Base-by-base conservation (phyloP, 306 rosid genomes). In the Trifolium dubium region DNA sequence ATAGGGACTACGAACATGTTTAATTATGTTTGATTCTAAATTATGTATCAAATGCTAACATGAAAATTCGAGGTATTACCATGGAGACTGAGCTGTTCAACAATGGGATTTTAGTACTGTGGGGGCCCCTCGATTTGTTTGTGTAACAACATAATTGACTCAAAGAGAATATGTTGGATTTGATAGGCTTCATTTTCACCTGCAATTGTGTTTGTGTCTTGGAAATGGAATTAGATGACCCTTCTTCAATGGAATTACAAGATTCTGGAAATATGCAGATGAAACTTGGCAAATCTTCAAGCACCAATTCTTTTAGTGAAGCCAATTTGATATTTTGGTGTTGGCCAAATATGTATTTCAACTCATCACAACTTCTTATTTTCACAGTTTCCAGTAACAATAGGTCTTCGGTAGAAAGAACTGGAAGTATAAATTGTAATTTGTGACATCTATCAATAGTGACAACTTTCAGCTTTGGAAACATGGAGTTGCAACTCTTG, bases 361-460 rank as follows among this genome's bases (percentile, higher is more conserved):
- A 6, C 9, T 12, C 10, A 8, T 13, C 1, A n/a, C 78, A 73
- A 0, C 1, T 0, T 0, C 0, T 0, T 10, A 72, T 46, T 0
- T 0, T 0, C 9, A 72, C 31, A 29, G 0, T 0, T 72, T 60
- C 13, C 6, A 72, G 17, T 2, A 32, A 6, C 8, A 43, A 18
- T 43, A 55, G 15, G 4, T 17, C 74, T 19, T 3, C 4, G 13
- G 29, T 4, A 15, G 4, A n/a, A 6, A 30, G 0, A 4, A 30
- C 3, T 1, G 59, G 46, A 31, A 73, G 39, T 32, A 73, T 31
- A 60, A 44, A 46, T 31, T 46, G 23, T 47, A 73, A 32, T 19
- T 5, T 10, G 12, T 17, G 53, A 74, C 78, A 74, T 0, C 0
- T 0, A 0, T 0, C 0, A 4, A 75, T 29, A 0, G 0, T 0